Base-by-base conservation (phyloP, 2,329 filamentous ascomycete genomes). In the Ophiostoma sp. region DNA sequence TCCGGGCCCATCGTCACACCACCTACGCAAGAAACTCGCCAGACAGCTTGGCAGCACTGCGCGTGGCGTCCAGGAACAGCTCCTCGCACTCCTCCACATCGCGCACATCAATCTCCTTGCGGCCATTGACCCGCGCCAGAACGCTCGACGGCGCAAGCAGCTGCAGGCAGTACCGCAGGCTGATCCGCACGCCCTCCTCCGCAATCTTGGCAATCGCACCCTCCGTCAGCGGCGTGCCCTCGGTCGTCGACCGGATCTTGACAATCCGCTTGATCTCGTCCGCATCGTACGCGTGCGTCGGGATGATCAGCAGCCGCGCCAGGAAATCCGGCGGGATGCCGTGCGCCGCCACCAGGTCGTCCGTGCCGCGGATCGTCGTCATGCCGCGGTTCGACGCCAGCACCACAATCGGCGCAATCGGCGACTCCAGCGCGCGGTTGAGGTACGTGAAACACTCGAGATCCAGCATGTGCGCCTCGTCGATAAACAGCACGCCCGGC, bases 391-490 rank as follows among this genome's bases (percentile, higher is more conserved):
- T 99, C 60, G 95, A 98, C 72, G 95, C 95, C 72, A 99, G 89
- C 75, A 99, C 95, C 72, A 99, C 95, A 77, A 99, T 97, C 71
- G 95, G 95, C 1, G 94, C 94, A 77, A 99, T 96, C 74, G 89
- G 87, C 70, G 92, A 94, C 84, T 99, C 95, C 75, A 99, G 86
- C n/a, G 95, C 95, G 78, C 94, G 92, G 85, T 98, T 98, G 77
- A 99, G 89, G 82, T 97, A 99, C 75, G 95, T 98, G 83, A 98
- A 99, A 84, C 94, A 96, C 83, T 99, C 95, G 75, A 99, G 91
- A 80, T 99, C 95, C 76, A 99, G 93, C 95, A 99, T 99, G 83
- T 99, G 94, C 72, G 96, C 94, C 93, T 99, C 95, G 77, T 99
- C 95, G 76, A 99, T 99, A 83, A 99, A 99, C 67, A 99, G 85